Conservation (phyloP, 2,329 filamentous ascomycete genomes). For the Sclerotiophoma versabilis region DNA sequence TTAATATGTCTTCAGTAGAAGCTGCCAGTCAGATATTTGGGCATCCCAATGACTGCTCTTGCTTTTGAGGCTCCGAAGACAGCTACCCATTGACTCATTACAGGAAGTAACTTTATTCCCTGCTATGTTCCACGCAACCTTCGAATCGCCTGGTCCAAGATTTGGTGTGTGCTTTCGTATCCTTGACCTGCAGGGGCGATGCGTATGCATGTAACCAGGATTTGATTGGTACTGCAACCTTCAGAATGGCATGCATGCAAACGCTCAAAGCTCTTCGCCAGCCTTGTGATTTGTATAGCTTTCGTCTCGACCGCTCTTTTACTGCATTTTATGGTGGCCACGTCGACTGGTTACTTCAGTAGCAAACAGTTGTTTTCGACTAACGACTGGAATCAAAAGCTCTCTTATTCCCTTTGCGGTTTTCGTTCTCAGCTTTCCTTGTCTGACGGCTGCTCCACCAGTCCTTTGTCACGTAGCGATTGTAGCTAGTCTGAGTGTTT, state of each 20-base stretch:
- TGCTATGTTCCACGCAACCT: slow-evolving; percentile 1
- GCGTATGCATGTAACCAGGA: neutral
- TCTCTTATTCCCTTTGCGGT: neutral
- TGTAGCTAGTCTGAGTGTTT: neutral
- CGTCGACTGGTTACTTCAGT: neutral
- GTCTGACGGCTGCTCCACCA: neutral
- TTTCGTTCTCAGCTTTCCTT: neutral
- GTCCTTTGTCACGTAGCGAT: neutral
- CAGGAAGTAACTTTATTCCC: neutral
- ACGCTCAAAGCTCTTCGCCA: neutral
- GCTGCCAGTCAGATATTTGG: neutral
- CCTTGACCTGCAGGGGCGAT: neutral
- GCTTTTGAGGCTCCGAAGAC: neutral
- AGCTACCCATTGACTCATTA: neutral
- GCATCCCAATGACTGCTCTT: neutral
- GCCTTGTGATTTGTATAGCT: slow-evolving; percentile 1
- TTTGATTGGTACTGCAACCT: slow-evolving; percentile 1
- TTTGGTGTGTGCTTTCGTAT: neutral
- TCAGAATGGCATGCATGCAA: neutral
- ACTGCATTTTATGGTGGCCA: neutral
- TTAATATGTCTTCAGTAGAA: neutral
- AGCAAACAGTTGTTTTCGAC: neutral
- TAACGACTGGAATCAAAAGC: neutral
- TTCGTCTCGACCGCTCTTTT: slow-evolving; percentile 1
- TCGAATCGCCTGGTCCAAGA: neutral